Evolutionary conservation across 108 stramenopile species (phyloP).

Genomic region (Poteriospumella lacustris): DNA sequence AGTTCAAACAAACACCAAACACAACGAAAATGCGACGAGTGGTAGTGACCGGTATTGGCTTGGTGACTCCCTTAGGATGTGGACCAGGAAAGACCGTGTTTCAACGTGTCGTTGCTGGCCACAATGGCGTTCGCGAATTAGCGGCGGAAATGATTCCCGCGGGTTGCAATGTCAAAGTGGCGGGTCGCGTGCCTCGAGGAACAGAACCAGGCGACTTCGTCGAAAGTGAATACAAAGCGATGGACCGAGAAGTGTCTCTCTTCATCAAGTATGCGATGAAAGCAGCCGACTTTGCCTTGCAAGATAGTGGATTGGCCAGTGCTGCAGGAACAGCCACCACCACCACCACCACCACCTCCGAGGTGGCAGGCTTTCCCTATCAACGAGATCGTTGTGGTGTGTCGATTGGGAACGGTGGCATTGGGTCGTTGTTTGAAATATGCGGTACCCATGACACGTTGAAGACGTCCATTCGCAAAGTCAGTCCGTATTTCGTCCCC

Average conservation of each 20-base stretch:
- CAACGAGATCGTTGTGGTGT: constrained; percentile 60
- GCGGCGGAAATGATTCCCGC: background rate
- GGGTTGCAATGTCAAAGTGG: constrained; percentile 27
- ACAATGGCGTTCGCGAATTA: constrained; percentile 50
- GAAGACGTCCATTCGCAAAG: constrained; percentile 49
- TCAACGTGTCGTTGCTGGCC: constrained; percentile 51
- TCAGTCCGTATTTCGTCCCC: constrained; percentile 86
- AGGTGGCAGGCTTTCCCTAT: background rate
- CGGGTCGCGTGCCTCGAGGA: constrained; percentile 26
- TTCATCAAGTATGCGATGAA: constrained; percentile 32
- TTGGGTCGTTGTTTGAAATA: constrained; percentile 78
- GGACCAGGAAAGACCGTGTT: constrained; percentile 62
- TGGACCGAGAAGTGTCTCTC: constrained; percentile 19
- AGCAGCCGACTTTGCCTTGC: background rate
- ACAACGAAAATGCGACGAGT: too few species aligned
- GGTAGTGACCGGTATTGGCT: constrained; percentile 85
- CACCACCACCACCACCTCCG: constrained; percentile 41
- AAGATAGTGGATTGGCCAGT: constrained; percentile 36
- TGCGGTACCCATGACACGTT: constrained; percentile 44
- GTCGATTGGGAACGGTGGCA: constrained; percentile 70
- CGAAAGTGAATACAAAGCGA: constrained; percentile 30
- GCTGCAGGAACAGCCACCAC: constrained; percentile 61
- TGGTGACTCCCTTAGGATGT: constrained; percentile 75
- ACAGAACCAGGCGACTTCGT: constrained; percentile 21
- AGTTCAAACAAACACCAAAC: too few species aligned